Base-by-base conservation (phyloP, 2,329 filamentous ascomycete genomes). In the Neocatenulostroma microsporum region DNA sequence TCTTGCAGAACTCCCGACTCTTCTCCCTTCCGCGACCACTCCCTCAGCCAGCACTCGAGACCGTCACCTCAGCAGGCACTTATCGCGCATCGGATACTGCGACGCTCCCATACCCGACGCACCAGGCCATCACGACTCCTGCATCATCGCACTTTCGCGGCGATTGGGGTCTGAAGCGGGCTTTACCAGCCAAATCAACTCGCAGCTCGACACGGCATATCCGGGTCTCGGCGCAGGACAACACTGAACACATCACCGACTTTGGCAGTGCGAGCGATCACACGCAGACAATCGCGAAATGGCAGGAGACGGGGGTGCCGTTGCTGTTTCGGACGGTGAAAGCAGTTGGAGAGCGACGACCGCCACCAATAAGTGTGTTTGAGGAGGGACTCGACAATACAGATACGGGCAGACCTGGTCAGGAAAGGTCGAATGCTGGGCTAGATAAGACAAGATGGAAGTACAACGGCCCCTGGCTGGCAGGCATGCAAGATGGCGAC, bases 121-220 rank as follows among this genome's bases (percentile, higher is more conserved):
- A 83, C 58, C 84, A 91, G 56, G 76, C 87, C 44, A 82, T 96
- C 56, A 80, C 81, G 10, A 88, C 86, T 1, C 81, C 86, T 5
- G 66, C 73, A 30, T 72, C 78, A 14, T 88, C 87, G 6, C 73
- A 85, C 17, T 67, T 71, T 26, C 76, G 76, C 54, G 89, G 89
- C 23, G 89, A 96, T 56, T 96, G 89, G 88, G 89, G 89, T 11
- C 68, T 95, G 51, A 96, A 96, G 67, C 73, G 89, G 37, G 72
- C 86, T 1, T 69, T 96, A 5, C 89, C 89, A 2, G 64, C 81
- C 7, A 81, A 81, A 58, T 79, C 82, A 3, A 88, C 85, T 4
- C 75, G 76, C 36, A 78, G 78, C 5, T 67, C 62, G 29, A 80
- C 78, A n/a, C 84, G 87, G 8, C 69, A 84, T 33, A 74, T 94